Evolutionary conservation across 2,329 filamentous ascomycete genomes (phyloP).

Genomic region (Fusarium haematococcum): DNA sequence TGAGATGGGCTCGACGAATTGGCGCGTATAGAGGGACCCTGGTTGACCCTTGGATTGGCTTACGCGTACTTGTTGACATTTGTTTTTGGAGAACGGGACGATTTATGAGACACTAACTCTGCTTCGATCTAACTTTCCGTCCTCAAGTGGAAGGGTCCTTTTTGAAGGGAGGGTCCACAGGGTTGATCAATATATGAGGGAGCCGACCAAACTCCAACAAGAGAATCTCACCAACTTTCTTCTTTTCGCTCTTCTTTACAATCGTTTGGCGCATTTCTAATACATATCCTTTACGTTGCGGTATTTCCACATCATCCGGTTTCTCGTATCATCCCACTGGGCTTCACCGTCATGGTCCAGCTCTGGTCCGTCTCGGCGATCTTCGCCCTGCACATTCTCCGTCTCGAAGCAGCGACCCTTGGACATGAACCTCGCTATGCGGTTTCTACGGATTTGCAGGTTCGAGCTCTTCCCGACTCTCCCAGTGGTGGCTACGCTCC

Average conservation of each 20-base stretch:
- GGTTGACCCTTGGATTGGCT: neutral
- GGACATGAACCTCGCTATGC: neutral
- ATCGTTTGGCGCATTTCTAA: neutral
- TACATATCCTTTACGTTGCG: neutral
- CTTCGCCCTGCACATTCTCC: neutral
- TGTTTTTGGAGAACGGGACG: neutral
- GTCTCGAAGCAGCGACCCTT: neutral
- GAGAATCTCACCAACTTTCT: neutral
- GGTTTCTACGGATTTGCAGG: neutral
- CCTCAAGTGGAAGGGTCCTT: neutral
- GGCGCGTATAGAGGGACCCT: neutral
- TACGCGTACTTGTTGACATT: neutral
- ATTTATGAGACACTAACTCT: neutral
- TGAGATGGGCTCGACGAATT: neutral
- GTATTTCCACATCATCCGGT: neutral
- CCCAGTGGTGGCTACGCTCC: conserved; percentile 73
- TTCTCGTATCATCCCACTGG: neutral
- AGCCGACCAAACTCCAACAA: neutral
- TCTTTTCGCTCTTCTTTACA: neutral
- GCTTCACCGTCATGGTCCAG: neutral
- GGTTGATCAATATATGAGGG: neutral
- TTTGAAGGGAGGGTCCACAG: neutral
- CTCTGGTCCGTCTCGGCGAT: neutral
- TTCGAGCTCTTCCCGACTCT: conserved; percentile 13
- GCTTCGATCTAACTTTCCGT: neutral